phyloP scores from a whole-genome alignment of 345 rosid species.

The Linum lewisii region DNA sequence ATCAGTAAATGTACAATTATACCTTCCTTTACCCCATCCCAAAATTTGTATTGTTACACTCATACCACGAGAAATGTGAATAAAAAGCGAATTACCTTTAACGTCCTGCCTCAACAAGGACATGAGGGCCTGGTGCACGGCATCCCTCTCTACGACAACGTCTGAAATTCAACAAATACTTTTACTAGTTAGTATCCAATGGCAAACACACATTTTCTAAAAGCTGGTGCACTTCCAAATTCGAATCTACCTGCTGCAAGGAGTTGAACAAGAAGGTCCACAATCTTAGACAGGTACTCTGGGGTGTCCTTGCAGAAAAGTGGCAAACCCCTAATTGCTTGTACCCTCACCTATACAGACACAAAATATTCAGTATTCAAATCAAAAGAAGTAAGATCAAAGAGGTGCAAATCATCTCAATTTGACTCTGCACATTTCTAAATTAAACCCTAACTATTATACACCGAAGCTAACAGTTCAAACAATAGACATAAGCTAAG shows the following conservation, averaged over 20 bases:
- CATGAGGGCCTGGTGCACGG: constrained; percentile 94
- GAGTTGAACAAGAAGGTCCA: constrained; percentile 81
- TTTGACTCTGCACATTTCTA: background rate
- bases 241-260: constrained; percentile 51
- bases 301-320: constrained; percentile 92
- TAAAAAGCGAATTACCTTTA: constrained; percentile 48
- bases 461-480: background rate
- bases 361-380: background rate
- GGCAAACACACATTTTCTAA: background rate
- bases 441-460: background rate
- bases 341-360: constrained; percentile 81
- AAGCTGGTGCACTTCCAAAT: background rate
- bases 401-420: background rate
- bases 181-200: constrained; percentile 1
- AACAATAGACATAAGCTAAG: background rate
- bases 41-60: background rate
- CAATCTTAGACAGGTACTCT: constrained; percentile 62
- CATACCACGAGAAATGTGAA: background rate
- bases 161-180: constrained; percentile 32
- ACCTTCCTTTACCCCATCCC: background rate
- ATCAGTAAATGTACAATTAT: background rate
- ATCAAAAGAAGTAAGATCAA: no score
- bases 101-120: constrained; percentile 91
- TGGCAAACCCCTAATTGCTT: constrained; percentile 93
- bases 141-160: constrained; percentile 93